These are phyloP conservation scores for Pyrrhoderma noxium DNA, from an alignment of 1,284 basidiomycete genomes.

Conservation along the genomic window DNA sequence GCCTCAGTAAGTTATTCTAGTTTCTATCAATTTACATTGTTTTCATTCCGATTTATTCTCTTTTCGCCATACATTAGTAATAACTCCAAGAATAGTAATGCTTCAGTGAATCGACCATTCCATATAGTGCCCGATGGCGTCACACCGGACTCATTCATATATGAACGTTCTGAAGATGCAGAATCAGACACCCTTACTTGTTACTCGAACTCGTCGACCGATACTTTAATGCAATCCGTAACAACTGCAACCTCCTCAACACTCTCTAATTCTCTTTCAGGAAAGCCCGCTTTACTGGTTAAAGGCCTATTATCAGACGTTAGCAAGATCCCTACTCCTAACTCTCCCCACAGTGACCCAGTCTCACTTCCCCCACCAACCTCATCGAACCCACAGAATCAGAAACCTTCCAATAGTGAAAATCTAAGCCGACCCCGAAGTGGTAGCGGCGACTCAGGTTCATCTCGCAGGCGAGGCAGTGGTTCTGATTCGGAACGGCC, in stretches of 20 bases:
- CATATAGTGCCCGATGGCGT: conserved; percentile 9
- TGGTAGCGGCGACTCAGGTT: conserved; percentile 9
- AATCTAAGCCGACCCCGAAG: conserved; percentile 3
- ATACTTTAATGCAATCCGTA: conserved; percentile 8
- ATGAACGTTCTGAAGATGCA: conserved; percentile 17
- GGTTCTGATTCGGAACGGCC: conserved; percentile 9
- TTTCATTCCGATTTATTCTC: no score
- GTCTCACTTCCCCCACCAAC: conserved; percentile 4
- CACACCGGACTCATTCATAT: conserved; percentile 14
- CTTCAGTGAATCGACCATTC: neutral
- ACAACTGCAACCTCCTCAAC: conserved; percentile 2
- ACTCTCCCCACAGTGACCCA: conserved; percentile 5
- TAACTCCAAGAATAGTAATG: conserved; percentile 1
- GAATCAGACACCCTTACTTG: conserved; percentile 15
- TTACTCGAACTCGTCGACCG: conserved; percentile 12
- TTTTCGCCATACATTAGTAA: neutral
- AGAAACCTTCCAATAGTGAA: neutral
- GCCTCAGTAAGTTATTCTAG: conserved; percentile 1
- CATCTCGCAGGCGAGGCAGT: conserved; percentile 8
- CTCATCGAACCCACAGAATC: conserved; percentile 6
- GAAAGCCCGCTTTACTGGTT: conserved; percentile 5
- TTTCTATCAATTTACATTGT: no score
- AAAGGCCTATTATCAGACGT: neutral
- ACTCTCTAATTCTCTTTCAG: neutral
- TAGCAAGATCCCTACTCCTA: conserved; percentile 6